These are phyloP conservation scores for Saccharomycopsis microspora DNA, from an alignment of 805 yeast species.

Conservation along the genomic window DNA sequence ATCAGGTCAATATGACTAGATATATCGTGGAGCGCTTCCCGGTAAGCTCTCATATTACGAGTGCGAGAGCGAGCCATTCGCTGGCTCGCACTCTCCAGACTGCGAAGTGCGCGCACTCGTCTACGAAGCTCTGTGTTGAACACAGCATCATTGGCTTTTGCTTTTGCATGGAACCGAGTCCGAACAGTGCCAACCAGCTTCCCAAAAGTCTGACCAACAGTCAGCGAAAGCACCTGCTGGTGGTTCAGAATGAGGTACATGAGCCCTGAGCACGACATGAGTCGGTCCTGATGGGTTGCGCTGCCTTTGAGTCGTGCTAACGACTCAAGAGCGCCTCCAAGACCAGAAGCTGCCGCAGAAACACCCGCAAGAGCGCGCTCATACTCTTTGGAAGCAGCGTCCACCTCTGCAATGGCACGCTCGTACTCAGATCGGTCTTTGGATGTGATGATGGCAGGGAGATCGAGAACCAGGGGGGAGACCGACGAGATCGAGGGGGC, in stretches of 20 bases:
- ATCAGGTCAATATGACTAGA: slow-evolving; percentile 72
- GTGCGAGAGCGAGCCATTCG: slow-evolving; percentile 47
- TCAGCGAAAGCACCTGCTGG: slow-evolving; percentile 53
- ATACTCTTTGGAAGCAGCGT: slow-evolving; percentile 36
- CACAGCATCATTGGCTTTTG: slow-evolving; percentile 34
- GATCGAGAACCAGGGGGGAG: slow-evolving; percentile 42
- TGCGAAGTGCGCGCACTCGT: slow-evolving; percentile 40
- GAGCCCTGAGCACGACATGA: slow-evolving; percentile 64
- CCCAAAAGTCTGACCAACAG: slow-evolving; percentile 43
- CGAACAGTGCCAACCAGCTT: slow-evolving; percentile 38
- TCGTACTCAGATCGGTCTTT: slow-evolving; percentile 45
- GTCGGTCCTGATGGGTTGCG: slow-evolving; percentile 41
- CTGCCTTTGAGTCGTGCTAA: slow-evolving; percentile 54
- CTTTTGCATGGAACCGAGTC: slow-evolving; percentile 31
- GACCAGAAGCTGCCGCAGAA: slow-evolving; percentile 53
- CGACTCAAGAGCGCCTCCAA: slow-evolving; percentile 61
- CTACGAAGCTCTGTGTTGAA: slow-evolving; percentile 44
- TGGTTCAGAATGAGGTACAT: slow-evolving; percentile 71
- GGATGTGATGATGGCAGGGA: slow-evolving; percentile 49
- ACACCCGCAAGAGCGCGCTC: slow-evolving; percentile 33
- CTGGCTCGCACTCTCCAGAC: slow-evolving; percentile 50
- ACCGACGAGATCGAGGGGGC: too few relatives aligned
- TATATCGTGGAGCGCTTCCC: slow-evolving; percentile 51
- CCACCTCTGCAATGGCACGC: slow-evolving; percentile 34
- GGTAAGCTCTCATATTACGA: slow-evolving; percentile 57